These are phyloP conservation scores for Diaporthe humulicola DNA, from an alignment of 2,329 filamentous ascomycete species.

Conservation along the genomic window DNA sequence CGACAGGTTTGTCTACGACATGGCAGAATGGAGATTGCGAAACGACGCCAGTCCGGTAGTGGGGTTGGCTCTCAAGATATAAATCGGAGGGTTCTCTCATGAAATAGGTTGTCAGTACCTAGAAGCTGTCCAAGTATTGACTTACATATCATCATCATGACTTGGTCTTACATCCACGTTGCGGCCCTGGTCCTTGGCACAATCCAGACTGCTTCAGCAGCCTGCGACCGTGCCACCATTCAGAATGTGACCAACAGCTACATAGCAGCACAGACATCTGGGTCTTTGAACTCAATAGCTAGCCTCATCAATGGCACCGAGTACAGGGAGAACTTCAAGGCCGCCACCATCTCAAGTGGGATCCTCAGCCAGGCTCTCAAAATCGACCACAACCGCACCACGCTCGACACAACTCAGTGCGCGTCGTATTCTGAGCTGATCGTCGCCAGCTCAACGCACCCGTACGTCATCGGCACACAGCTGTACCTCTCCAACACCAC, in stretches of 20 bases:
- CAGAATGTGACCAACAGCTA: constrained; percentile 42
- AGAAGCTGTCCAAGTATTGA: too few relatives aligned
- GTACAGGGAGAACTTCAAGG: constrained; percentile 52
- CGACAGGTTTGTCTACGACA: too few relatives aligned
- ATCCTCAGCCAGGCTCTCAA: constrained; percentile 50
- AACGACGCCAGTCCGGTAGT: neutral
- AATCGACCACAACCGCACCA: constrained; percentile 53
- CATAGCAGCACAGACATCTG: constrained; percentile 43
- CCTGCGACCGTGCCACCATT: constrained; percentile 42
- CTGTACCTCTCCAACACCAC: constrained; percentile 46
- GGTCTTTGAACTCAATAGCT: constrained; percentile 39
- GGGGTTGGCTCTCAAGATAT: neutral
- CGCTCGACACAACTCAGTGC: constrained; percentile 53
- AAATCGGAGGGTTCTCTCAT: neutral
- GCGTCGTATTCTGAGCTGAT: constrained; percentile 55
- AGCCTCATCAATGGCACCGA: constrained; percentile 37
- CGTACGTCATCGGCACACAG: constrained; percentile 55
- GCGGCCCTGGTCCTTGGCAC: neutral
- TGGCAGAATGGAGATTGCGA: neutral
- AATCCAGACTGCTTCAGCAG: constrained; percentile 9
- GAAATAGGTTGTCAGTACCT: neutral
- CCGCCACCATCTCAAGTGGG: constrained; percentile 46
- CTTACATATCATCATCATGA: neutral
- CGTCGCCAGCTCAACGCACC: constrained; percentile 47
- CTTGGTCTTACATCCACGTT: neutral